phyloP scores from a whole-genome alignment of 78 protist genomes.

The Protostelium mycophagum region DNA sequence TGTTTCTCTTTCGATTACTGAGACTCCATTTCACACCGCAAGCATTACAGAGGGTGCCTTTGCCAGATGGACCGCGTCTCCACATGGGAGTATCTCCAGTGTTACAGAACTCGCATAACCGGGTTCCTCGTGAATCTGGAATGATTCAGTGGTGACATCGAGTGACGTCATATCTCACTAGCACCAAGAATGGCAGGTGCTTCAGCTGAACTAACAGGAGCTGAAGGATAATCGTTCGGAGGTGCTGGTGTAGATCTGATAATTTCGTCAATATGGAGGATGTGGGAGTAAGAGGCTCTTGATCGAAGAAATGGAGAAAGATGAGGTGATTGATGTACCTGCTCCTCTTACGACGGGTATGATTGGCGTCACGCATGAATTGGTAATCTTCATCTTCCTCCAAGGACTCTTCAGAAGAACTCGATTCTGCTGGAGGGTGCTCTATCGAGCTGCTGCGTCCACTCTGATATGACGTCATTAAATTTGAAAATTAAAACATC shows the following conservation, averaged over 20 bases:
- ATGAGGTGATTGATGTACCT: neutral
- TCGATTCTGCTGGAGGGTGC: neutral
- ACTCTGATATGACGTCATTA: too few relatives aligned
- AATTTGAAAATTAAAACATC: too few relatives aligned
- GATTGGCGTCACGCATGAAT: neutral
- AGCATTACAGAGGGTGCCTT: slow-evolving; percentile 64
- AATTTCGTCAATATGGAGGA: neutral
- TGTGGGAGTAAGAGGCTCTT: too few relatives aligned
- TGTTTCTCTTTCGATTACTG: slow-evolving; percentile 3
- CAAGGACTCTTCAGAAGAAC: neutral
- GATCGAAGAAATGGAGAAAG: neutral
- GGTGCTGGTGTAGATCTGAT: neutral
- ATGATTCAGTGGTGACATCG: neutral
- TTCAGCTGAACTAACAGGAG: neutral
- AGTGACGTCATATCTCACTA: neutral
- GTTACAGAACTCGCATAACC: slow-evolving; percentile 62
- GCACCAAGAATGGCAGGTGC: neutral
- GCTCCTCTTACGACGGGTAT: neutral
- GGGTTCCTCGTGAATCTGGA: neutral
- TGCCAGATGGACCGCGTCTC: slow-evolving; percentile 72
- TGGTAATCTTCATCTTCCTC: neutral
- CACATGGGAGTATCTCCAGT: slow-evolving; percentile 50
- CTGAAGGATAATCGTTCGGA: neutral
- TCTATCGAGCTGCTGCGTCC: too few relatives aligned
- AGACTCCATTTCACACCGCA: slow-evolving; percentile 71